Conservation (phyloP, 305 asterid species). For the Caryopteris hybrid region DNA sequence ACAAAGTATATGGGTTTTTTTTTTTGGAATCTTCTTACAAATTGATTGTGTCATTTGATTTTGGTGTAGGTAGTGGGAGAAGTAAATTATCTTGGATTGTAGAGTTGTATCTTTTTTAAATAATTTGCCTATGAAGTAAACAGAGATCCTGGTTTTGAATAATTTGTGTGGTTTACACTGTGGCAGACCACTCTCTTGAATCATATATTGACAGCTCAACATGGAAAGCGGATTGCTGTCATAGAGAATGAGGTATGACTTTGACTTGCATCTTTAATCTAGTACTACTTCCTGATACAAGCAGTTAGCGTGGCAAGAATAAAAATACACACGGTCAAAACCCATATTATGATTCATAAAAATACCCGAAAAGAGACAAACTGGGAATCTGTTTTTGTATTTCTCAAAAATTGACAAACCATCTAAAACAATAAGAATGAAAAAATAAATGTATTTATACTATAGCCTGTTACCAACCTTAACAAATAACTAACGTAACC, state of each 20-base stretch:
- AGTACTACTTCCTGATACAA: neutral
- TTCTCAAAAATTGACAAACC: too few relatives aligned
- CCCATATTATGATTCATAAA: too few relatives aligned
- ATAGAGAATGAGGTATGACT: constrained; percentile 89
- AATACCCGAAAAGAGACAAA: too few relatives aligned
- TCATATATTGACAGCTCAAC: constrained; percentile 86
- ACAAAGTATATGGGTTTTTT: neutral
- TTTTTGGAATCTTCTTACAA: neutral
- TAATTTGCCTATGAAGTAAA: neutral
- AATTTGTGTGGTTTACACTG: neutral
- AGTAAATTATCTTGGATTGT: neutral
- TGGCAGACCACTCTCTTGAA: constrained; percentile 91
- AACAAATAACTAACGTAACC: too few relatives aligned
- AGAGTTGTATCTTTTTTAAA: too few relatives aligned
- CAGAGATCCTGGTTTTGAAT: neutral
- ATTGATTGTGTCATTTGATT: neutral
- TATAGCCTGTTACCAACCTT: too few relatives aligned
- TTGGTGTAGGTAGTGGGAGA: neutral
- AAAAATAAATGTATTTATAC: too few relatives aligned
- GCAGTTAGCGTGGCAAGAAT: too few relatives aligned
- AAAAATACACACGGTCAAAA: too few relatives aligned
- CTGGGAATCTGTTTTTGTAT: too few relatives aligned
- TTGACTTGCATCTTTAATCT: neutral
- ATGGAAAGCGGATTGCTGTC: constrained; percentile 92
- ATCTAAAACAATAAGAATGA: too few relatives aligned